Evolutionary conservation across 768 basidiomycete species (phyloP).

Genomic region (Mycena chlorophos): DNA sequence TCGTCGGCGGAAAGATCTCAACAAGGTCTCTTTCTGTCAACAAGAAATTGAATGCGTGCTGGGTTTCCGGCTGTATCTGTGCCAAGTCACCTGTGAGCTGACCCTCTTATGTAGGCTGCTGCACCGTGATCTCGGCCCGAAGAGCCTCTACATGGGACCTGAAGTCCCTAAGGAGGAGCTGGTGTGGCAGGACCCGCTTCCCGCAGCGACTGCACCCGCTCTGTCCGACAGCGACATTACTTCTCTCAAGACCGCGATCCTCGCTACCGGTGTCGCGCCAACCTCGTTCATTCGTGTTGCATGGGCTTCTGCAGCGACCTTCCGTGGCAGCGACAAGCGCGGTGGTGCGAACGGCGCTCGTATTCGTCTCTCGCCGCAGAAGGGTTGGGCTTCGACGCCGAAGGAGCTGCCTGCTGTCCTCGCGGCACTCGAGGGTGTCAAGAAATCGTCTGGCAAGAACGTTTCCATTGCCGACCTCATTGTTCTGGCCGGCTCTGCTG

Average conservation of each 20-base stretch:
- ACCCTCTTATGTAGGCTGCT: too few relatives aligned
- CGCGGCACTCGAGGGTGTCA: neutral
- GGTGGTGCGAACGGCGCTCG: conserved; percentile 3
- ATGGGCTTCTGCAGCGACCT: neutral
- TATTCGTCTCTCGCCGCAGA: neutral
- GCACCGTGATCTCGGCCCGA: conserved; percentile 1
- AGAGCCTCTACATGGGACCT: neutral
- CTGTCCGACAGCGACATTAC: neutral
- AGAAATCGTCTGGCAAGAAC: neutral
- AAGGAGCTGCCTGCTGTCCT: neutral
- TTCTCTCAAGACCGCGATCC: neutral
- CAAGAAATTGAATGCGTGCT: too few relatives aligned
- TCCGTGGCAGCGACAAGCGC: conserved; percentile 3
- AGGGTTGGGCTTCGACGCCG: conserved; percentile 1
- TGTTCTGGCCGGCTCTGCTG: conserved; percentile 1
- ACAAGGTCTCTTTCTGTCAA: too few relatives aligned
- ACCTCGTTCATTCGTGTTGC: conserved; percentile 1
- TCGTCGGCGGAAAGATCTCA: too few relatives aligned
- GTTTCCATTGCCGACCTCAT: conserved; percentile 2
- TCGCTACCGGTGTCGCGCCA: neutral
- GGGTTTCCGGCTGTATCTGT: too few relatives aligned
- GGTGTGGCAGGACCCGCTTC: conserved; percentile 1
- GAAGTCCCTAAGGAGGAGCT: neutral
- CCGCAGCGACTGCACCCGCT: neutral
- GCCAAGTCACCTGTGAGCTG: too few relatives aligned